A percentile compares a stretch with the other conserved stretches of the same genome.
Conservation (phyloP, 2,329 filamentous ascomycete genomes). For the Ploettnerulaceae sp. region DNA sequence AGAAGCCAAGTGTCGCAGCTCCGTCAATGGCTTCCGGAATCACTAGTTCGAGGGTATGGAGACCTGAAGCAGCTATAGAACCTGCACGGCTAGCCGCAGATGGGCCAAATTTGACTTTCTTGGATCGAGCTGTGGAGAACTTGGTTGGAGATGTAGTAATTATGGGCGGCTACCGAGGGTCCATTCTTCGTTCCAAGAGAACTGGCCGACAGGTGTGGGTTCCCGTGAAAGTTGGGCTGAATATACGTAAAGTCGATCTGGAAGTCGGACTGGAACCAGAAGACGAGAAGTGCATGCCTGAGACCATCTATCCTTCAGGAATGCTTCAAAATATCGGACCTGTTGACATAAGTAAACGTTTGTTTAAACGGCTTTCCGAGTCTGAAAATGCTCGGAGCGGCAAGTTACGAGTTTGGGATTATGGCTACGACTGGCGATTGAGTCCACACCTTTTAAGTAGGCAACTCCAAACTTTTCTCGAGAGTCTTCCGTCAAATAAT, state of each 20-base stretch:
- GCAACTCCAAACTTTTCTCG: slow-evolving; percentile 68
- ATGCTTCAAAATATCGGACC: slow-evolving; percentile 91
- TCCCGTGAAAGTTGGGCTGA: slow-evolving; percentile 86
- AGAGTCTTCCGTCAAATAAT: slow-evolving; percentile 69
- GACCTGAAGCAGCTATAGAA: slow-evolving; percentile 18
- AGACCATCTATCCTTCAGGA: slow-evolving; percentile 77
- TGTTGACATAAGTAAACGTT: slow-evolving; percentile 78
- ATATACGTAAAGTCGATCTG: slow-evolving; percentile 85
- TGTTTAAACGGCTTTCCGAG: slow-evolving; percentile 72
- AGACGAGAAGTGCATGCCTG: slow-evolving; percentile 77
- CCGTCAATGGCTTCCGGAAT: slow-evolving; percentile 21
- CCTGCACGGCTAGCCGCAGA: slow-evolving; percentile 14
- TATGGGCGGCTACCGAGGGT: slow-evolving; percentile 86
- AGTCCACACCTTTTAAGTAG: slow-evolving; percentile 72
- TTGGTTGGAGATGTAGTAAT: slow-evolving; percentile 82
- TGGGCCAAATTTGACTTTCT: slow-evolving; percentile 43
- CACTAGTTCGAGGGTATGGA: slow-evolving; percentile 14
- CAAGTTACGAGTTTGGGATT: slow-evolving; percentile 76
- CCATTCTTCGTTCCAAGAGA: slow-evolving; percentile 78
- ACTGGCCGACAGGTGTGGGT: slow-evolving; percentile 89
- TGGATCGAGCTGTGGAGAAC: slow-evolving; percentile 53
- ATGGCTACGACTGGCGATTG: slow-evolving; percentile 91
- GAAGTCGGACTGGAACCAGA: slow-evolving; percentile 78
- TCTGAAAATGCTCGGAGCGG: slow-evolving; percentile 69
- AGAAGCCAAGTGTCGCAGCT: slow-evolving; percentile 16